Evolutionary conservation across 2,329 filamentous ascomycete species (phyloP).

Genomic region (Ilyonectria robusta): DNA sequence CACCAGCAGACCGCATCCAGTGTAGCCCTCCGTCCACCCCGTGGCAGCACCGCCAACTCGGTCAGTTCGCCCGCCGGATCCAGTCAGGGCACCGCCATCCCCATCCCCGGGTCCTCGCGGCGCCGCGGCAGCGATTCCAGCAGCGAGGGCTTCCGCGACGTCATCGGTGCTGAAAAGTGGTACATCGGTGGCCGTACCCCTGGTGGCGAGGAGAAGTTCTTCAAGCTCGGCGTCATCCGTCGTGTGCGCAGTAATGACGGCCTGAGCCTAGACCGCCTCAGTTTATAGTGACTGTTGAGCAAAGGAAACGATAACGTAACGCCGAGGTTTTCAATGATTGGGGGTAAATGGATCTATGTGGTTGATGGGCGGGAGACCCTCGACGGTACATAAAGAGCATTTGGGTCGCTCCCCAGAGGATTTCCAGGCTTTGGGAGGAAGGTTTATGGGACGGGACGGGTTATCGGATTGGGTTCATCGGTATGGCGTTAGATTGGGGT

Average conservation of each 20-base stretch:
- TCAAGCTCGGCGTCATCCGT: conserved; percentile 83
- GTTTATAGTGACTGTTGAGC: conserved; percentile 68
- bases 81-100: conserved; percentile 52
- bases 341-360: conserved; percentile 8
- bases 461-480: conserved; percentile 18
- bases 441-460: conserved; percentile 18
- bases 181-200: conserved; percentile 85
- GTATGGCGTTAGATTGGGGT: conserved; percentile 27
- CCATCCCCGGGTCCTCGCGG: conserved; percentile 57
- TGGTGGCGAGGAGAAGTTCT: conserved; percentile 84
- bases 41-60: conserved; percentile 36
- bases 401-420: conserved; percentile 17
- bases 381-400: conserved; percentile 24
- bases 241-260: conserved; percentile 81
- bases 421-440: conserved; percentile 4
- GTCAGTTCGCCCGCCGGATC: conserved; percentile 34
- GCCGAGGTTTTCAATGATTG: conserved; percentile 1
- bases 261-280: conserved; percentile 81
- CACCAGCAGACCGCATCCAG: conserved; percentile 46
- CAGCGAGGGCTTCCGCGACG: conserved; percentile 82
- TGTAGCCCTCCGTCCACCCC: conserved; percentile 50
- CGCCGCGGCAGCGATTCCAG: conserved; percentile 82
- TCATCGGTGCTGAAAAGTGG: conserved; percentile 81
- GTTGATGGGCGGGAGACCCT: conserved; percentile 11
- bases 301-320: conserved; percentile 13